Evolutionary conservation across 805 yeast species (phyloP).

Genomic region (Saccharomyces paradoxus): DNA sequence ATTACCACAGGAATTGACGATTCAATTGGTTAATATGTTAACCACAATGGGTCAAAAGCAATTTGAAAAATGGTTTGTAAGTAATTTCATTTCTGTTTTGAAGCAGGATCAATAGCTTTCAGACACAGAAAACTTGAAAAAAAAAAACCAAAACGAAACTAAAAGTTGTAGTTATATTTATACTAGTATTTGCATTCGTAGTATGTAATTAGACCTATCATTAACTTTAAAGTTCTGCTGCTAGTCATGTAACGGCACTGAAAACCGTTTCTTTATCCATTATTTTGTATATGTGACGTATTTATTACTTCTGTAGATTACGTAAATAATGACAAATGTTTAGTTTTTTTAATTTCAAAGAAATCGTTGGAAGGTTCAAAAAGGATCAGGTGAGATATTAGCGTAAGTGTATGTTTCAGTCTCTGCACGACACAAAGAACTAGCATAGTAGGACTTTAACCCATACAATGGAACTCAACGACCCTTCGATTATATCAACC

Average conservation of each 20-base stretch:
- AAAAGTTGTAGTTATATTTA: neutral
- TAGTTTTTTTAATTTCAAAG: neutral
- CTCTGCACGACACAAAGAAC: neutral
- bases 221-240: neutral
- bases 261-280: neutral
- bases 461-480: slow-evolving; percentile 14
- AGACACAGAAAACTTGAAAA: neutral
- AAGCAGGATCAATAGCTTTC: neutral
- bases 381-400: neutral
- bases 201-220: neutral
- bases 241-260: neutral
- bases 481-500: slow-evolving; percentile 16
- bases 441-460: neutral
- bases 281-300: neutral
- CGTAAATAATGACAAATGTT: neutral
- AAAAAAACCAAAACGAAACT: neutral
- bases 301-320: neutral
- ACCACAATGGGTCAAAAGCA: slow-evolving; percentile 48
- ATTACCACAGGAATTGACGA: slow-evolving; percentile 50
- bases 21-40: slow-evolving; percentile 55
- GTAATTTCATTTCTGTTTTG: neutral
- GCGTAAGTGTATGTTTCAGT: neutral
- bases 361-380: neutral
- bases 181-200: neutral
- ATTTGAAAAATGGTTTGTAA: slow-evolving; percentile 62